phyloP scores from a whole-genome alignment of 768 basidiomycete genomes.

The Steccherinum ochraceum region DNA sequence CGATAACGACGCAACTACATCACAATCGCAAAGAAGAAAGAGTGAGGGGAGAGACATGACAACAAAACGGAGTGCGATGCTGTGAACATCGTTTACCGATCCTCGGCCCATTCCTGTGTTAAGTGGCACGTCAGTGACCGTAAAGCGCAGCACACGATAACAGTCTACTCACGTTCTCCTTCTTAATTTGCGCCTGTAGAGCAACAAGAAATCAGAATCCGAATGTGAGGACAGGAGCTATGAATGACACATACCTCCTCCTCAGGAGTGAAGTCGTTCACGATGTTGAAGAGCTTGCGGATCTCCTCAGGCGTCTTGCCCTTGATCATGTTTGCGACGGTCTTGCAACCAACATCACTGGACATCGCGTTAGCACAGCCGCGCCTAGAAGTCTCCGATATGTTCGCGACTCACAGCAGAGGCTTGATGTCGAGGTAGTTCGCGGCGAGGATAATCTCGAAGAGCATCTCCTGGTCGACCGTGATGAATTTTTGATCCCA shows the following conservation, averaged over 20 bases:
- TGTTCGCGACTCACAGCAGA: slow-evolving; percentile 62
- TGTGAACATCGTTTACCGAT: slow-evolving; percentile 45
- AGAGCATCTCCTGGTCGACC: slow-evolving; percentile 99
- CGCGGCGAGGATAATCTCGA: slow-evolving; percentile 98
- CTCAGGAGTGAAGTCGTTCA: slow-evolving; percentile 97
- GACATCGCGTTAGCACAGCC: slow-evolving; percentile 4
- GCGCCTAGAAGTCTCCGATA: slow-evolving; percentile 4
- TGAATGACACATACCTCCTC: slow-evolving; percentile 68
- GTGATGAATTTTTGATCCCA: slow-evolving; percentile 99
- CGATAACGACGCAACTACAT: neutral
- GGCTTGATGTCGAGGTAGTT: slow-evolving; percentile 99
- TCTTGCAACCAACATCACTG: slow-evolving; percentile 97
- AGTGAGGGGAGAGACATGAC: slow-evolving; percentile 4
- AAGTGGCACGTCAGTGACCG: slow-evolving; percentile 5
- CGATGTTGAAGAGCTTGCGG: slow-evolving; percentile 95
- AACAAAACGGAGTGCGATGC: slow-evolving; percentile 15
- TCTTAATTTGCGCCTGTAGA: slow-evolving; percentile 98
- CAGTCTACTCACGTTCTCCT: slow-evolving; percentile 79
- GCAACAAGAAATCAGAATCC: no score
- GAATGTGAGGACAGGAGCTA: slow-evolving; percentile 2
- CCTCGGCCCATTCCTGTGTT: slow-evolving; percentile 85
- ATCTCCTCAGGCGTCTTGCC: slow-evolving; percentile 99
- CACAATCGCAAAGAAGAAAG: neutral
- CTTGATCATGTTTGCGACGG: slow-evolving; percentile 99
- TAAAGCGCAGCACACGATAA: neutral